phyloP scores from a whole-genome alignment of 2,329 filamentous ascomycete species.

The Aspergillus cejpii region DNA sequence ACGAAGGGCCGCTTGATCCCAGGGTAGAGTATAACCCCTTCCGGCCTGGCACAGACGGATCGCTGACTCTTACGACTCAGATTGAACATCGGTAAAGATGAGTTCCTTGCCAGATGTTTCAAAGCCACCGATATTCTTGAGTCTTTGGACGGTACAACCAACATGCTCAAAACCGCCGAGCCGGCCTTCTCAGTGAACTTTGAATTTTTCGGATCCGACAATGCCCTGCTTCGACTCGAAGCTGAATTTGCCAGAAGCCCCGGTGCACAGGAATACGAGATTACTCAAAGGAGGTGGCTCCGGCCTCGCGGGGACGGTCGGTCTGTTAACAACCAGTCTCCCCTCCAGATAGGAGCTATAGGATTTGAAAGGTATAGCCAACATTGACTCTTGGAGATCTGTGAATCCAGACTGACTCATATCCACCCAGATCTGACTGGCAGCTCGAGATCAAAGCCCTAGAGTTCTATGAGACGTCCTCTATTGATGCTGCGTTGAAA shows the following conservation, averaged over 20 bases:
- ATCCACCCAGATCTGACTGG: constrained; percentile 34
- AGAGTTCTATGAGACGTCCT: constrained; percentile 29
- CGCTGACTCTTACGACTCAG: constrained; percentile 16
- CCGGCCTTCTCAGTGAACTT: constrained; percentile 38
- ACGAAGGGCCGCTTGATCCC: constrained; percentile 35
- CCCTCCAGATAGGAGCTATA: constrained; percentile 33
- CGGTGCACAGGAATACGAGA: constrained; percentile 30
- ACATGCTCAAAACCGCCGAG: constrained; percentile 21
- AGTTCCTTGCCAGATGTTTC: constrained; percentile 27
- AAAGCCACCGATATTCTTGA: constrained; percentile 26
- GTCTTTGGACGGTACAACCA: constrained; percentile 17
- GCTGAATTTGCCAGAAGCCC: constrained; percentile 28
- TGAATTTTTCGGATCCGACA: constrained; percentile 31
- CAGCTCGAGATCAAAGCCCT: constrained; percentile 38
- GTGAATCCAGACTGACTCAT: constrained; percentile 4
- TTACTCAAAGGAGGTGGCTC: constrained; percentile 33
- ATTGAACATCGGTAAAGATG: constrained; percentile 19
- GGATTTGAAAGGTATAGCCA: constrained; percentile 32
- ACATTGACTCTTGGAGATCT: background rate
- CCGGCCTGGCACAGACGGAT: background rate
- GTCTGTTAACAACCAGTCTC: constrained; percentile 19
- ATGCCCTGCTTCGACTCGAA: constrained; percentile 34
- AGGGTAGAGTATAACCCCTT: constrained; percentile 28
- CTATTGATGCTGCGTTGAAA: constrained; percentile 23
- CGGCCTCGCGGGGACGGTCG: constrained; percentile 21